Evolutionary conservation across 352 stramenopile species (phyloP).

Genomic region (Halophytophthora polymorphica): DNA sequence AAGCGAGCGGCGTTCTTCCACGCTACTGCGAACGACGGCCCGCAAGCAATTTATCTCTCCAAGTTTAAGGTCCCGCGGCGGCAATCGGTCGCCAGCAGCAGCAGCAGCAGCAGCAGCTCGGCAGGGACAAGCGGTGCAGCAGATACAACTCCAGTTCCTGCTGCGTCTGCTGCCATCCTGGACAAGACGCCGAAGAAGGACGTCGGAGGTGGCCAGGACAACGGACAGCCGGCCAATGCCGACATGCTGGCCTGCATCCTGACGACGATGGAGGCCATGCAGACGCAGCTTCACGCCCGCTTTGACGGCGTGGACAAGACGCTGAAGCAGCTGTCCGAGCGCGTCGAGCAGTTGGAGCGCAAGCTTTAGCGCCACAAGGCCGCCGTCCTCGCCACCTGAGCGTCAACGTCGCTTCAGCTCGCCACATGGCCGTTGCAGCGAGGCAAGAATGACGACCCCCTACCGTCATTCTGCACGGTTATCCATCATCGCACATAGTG

Average conservation of each 20-base stretch:
- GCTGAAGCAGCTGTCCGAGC: slow-evolving; percentile 27
- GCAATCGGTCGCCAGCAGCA: neutral
- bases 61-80: slow-evolving; percentile 50
- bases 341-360: slow-evolving; percentile 41
- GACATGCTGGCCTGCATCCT: slow-evolving; percentile 23
- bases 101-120: neutral
- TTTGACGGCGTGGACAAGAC: slow-evolving; percentile 51
- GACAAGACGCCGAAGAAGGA: slow-evolving; percentile 15
- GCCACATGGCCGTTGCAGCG: too few relatives aligned
- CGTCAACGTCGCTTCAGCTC: too few relatives aligned
- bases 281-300: slow-evolving; percentile 44
- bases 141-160: slow-evolving; percentile 2
- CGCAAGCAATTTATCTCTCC: slow-evolving; percentile 38
- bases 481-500: too few relatives aligned
- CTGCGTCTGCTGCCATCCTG: neutral
- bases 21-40: slow-evolving; percentile 19
- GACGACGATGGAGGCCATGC: slow-evolving; percentile 32
- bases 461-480: too few relatives aligned
- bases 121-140: neutral
- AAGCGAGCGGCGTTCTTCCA: slow-evolving; percentile 49
- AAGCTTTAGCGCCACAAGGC: neutral
- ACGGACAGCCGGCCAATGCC: neutral
- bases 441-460: too few relatives aligned
- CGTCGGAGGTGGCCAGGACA: neutral
- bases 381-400: slow-evolving; percentile 2